Conservation (phyloP, 1,284 basidiomycete species). For the Ganoderma resinaceum region DNA sequence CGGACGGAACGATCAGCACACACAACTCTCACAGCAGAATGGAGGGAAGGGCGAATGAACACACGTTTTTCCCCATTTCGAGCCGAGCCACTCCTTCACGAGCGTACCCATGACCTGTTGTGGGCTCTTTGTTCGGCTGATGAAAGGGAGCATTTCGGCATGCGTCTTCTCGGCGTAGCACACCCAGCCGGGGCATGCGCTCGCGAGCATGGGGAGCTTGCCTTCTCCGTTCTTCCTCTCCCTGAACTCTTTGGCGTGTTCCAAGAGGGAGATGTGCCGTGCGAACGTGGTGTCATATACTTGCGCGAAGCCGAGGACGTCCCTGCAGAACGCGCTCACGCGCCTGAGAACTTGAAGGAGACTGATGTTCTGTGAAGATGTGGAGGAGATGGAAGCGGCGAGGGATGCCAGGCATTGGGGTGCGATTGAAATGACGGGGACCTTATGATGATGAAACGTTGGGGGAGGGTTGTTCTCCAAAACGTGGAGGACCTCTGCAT, state of each 20-base stretch:
- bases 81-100: conserved; percentile 86
- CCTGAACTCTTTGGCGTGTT: conserved; percentile 84
- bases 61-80: conserved; percentile 69
- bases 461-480: conserved; percentile 62
- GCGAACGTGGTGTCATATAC: conserved; percentile 97
- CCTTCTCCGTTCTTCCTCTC: conserved; percentile 61
- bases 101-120: conserved; percentile 95
- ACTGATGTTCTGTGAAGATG: conserved; percentile 55
- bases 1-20: conserved; percentile 21
- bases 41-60: conserved; percentile 39
- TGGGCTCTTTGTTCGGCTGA: conserved; percentile 89
- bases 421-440: conserved; percentile 86
- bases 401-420: conserved; percentile 94
- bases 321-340: conserved; percentile 67
- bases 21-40: conserved; percentile 7
- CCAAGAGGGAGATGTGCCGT: conserved; percentile 84
- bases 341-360: conserved; percentile 71
- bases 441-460: conserved; percentile 49
- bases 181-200: conserved; percentile 98
- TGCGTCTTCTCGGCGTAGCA: conserved; percentile 99
- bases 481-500: conserved; percentile 88
- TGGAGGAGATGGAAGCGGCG: conserved; percentile 70
- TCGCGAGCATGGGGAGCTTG: conserved; percentile 88
- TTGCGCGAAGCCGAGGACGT: conserved; percentile 71
- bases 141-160: conserved; percentile 91